Evolutionary conservation across 108 stramenopile species (phyloP).

Genomic region (Cyclostephanos tholiformis): DNA sequence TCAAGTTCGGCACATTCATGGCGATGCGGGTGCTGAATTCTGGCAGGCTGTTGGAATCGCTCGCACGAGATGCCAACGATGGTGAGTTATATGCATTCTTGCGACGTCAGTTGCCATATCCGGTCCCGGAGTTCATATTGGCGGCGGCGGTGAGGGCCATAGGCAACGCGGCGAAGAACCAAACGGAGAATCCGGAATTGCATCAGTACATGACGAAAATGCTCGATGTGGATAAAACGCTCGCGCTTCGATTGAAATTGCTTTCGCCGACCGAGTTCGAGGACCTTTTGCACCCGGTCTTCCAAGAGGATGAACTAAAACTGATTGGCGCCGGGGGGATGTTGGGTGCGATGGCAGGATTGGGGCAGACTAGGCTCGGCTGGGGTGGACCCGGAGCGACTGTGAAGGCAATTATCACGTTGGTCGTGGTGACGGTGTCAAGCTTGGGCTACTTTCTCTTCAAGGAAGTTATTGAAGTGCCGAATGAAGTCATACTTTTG

Average conservation of each 20-base stretch:
- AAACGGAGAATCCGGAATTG: slow-evolving; percentile 57
- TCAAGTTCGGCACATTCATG: slow-evolving; percentile 57
- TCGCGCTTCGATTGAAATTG: slow-evolving; percentile 76
- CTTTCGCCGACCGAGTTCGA: slow-evolving; percentile 89
- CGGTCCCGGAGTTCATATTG: slow-evolving; percentile 64
- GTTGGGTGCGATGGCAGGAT: slow-evolving; percentile 88
- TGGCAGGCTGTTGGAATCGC: slow-evolving; percentile 53
- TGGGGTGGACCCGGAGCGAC: slow-evolving; percentile 79
- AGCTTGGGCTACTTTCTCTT: slow-evolving; percentile 53
- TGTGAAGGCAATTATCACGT: slow-evolving; percentile 51
- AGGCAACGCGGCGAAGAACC: slow-evolving; percentile 59
- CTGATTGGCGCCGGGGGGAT: slow-evolving; percentile 91
- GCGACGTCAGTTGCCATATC: slow-evolving; percentile 69
- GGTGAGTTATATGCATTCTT: slow-evolving; percentile 68
- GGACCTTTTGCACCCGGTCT: slow-evolving; percentile 91
- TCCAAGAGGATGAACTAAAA: slow-evolving; percentile 96
- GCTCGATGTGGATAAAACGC: slow-evolving; percentile 66
- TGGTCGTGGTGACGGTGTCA: slow-evolving; percentile 34
- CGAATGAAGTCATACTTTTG: slow-evolving; percentile 27
- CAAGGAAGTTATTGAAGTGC: slow-evolving; percentile 42
- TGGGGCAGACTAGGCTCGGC: slow-evolving; percentile 73
- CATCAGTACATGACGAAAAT: slow-evolving; percentile 65
- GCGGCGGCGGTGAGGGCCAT: slow-evolving; percentile 65
- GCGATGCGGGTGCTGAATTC: slow-evolving; percentile 65
- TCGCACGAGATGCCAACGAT: slow-evolving; percentile 61